Base-by-base conservation (phyloP, 495 filamentous ascomycete genomes). In the Lasiosphaeris hirsuta region DNA sequence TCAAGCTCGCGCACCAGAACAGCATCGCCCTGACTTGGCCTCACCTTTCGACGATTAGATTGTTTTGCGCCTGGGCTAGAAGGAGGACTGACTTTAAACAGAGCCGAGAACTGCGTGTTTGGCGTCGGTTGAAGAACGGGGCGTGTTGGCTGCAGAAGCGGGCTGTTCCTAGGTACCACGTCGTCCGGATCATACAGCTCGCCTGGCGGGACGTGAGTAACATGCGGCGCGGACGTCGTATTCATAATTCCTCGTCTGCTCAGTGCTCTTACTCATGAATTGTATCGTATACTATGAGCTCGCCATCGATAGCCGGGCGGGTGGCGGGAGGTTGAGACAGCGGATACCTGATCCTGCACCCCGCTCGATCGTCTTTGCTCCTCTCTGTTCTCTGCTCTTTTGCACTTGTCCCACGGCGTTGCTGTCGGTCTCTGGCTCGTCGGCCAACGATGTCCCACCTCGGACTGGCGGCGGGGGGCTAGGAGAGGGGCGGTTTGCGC, bases 1-100 rank as follows among this genome's bases (percentile, higher is more conserved):
- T 72, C 79, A 49, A 85, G 77, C 57, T 75, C 71, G 30, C 67
- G 64, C 37, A 85, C 71, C 59, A 85, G 66, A 48, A 83, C 76
- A 42, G 72, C 79, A 79, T 85, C 79, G 63, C 79, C 82, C 58
- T 72, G 76, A 56, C 64, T 72, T 50, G 71, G 67, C 61, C 65
- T 66, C 58, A 69, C 57, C 71, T 71, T 75, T 47, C 74, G 75
- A 69, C 68, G 76, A 72, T 67, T 64, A 72, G 13, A 42, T 41
- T 42, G 53, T 60, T 67, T 72, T 51, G 58, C 54, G 52, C 69
- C 69, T 52, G 63, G 54, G 48, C 64, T 72, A 52, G 66, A 54
- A 62, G 69, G 60, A 63, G 63, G 64, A 74, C 75, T 77, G 63
- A 71, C 67, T 70, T 67, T 62, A 56, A 66, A 58, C 54, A 69